These are phyloP conservation scores for Haplosporangium gracile DNA, from an alignment of 192 early-diverging fungal genomes.

Conservation along the genomic window DNA sequence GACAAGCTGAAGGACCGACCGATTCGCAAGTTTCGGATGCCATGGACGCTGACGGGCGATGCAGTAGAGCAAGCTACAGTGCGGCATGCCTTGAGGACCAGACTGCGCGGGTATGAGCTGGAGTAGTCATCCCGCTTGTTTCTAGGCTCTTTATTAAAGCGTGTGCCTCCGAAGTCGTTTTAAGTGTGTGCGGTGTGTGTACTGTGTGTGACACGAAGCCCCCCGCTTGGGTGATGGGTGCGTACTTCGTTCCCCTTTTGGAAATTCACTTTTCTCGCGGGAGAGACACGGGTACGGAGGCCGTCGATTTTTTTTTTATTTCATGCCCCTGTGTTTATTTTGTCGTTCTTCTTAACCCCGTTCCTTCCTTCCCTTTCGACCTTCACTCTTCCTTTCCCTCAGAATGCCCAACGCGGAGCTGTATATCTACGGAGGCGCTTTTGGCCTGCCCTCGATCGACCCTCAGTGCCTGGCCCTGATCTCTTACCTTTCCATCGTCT, in stretches of 20 bases:
- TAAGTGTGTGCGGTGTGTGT: not conserved
- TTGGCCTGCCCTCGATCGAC: constrained; percentile 76
- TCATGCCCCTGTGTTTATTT: not conserved
- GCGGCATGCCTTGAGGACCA: constrained; percentile 1
- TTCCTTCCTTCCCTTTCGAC: not conserved
- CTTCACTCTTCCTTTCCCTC: not conserved
- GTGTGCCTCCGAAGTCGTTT: not conserved
- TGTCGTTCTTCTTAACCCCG: not conserved
- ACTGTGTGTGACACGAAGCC: no score
- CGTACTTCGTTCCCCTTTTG: not conserved
- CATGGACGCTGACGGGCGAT: constrained; percentile 9
- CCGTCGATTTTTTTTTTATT: not conserved
- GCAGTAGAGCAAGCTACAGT: constrained; percentile 3
- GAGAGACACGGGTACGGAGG: not conserved
- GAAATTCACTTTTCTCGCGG: not conserved
- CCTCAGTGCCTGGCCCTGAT: constrained; percentile 76
- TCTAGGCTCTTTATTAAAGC: not conserved
- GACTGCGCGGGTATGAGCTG: constrained; percentile 9
- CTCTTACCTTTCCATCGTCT: constrained; percentile 71
- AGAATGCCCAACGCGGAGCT: constrained; percentile 64
- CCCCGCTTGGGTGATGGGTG: not conserved
- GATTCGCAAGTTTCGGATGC: not conserved
- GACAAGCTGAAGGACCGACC: not conserved
- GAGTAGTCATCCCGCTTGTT: not conserved
- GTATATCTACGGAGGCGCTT: constrained; percentile 78